phyloP scores from a whole-genome alignment of 169 alveolate genomes.

The Babesia ovis region DNA sequence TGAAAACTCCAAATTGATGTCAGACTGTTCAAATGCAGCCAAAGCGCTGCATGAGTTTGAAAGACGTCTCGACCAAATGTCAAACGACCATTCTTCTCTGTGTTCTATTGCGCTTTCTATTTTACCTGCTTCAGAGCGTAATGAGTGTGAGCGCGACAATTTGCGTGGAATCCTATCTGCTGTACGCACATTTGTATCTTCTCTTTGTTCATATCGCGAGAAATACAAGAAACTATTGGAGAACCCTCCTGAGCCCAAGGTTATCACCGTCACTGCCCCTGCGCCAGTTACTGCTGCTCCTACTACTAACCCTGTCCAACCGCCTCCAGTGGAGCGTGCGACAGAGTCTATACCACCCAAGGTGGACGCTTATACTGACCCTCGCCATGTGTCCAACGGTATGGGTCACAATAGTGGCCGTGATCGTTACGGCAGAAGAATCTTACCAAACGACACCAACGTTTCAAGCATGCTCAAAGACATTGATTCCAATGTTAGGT shows the following conservation, averaged over 20 bases:
- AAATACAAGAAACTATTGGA: constrained; percentile 28
- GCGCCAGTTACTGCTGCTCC: constrained; percentile 15
- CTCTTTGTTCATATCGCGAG: constrained; percentile 8
- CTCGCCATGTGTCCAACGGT: background rate
- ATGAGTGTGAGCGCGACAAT: constrained; percentile 31
- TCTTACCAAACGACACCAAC: too few relatives aligned
- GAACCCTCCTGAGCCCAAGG: constrained; percentile 42
- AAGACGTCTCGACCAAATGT: constrained; percentile 5
- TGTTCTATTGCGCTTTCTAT: constrained; percentile 29
- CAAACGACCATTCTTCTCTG: constrained; percentile 30
- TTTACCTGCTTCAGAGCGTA: constrained; percentile 30
- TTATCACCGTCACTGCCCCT: constrained; percentile 31
- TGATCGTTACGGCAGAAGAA: background rate
- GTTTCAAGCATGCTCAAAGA: background rate
- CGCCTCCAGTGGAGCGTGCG: constrained; percentile 1
- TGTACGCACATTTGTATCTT: background rate
- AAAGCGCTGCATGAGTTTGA: constrained; percentile 42
- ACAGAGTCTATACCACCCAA: background rate
- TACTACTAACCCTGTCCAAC: background rate
- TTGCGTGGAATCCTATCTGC: constrained; percentile 4
- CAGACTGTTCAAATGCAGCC: constrained; percentile 59
- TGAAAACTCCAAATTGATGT: constrained; percentile 52
- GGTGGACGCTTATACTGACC: background rate
- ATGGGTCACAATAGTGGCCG: background rate
- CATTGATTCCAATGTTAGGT: constrained; percentile 19